phyloP scores from a whole-genome alignment of 257 asterid genomes.

The Penstemon barbatus region DNA sequence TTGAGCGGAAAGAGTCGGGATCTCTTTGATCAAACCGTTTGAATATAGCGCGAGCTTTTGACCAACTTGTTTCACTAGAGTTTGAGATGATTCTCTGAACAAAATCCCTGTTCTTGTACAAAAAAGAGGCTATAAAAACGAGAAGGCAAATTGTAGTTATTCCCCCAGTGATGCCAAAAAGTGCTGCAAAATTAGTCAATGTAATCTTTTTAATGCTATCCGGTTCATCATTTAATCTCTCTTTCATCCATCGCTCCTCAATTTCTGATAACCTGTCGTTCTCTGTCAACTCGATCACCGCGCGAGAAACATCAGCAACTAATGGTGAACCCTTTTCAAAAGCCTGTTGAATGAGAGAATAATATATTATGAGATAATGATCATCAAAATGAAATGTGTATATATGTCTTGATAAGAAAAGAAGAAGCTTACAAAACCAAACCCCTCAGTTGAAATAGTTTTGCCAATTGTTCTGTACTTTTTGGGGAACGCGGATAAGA shows the following conservation, averaged over 20 bases:
- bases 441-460: slow-evolving; percentile 35
- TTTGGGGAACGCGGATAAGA: slow-evolving; percentile 33
- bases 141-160: slow-evolving; percentile 29
- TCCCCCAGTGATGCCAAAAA: slow-evolving; percentile 36
- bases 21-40: slow-evolving; percentile 40
- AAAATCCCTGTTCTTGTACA: slow-evolving; percentile 32
- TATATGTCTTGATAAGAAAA: no score
- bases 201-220: background rate
- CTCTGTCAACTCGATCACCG: slow-evolving; percentile 30
- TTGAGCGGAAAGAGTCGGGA: slow-evolving; percentile 11
- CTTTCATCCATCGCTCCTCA: background rate
- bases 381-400: no score
- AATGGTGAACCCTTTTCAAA: slow-evolving; percentile 41
- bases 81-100: slow-evolving; percentile 18
- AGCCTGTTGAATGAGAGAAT: slow-evolving; percentile 26
- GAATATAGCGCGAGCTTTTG: slow-evolving; percentile 31
- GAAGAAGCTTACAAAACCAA: slow-evolving; percentile 34
- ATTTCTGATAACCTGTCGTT: slow-evolving; percentile 21
- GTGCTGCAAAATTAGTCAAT: slow-evolving; percentile 27
- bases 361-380: no score
- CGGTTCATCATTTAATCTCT: background rate
- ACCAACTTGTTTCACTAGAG: slow-evolving; percentile 35
- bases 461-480: slow-evolving; percentile 37
- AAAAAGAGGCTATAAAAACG: slow-evolving; percentile 25
- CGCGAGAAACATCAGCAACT: slow-evolving; percentile 27